Percentiles rank a stretch among this genome's conserved stretches.
Evolutionary conservation across 2,329 filamentous ascomycete species (phyloP).

Genomic region (Calonectria leucothoes): DNA sequence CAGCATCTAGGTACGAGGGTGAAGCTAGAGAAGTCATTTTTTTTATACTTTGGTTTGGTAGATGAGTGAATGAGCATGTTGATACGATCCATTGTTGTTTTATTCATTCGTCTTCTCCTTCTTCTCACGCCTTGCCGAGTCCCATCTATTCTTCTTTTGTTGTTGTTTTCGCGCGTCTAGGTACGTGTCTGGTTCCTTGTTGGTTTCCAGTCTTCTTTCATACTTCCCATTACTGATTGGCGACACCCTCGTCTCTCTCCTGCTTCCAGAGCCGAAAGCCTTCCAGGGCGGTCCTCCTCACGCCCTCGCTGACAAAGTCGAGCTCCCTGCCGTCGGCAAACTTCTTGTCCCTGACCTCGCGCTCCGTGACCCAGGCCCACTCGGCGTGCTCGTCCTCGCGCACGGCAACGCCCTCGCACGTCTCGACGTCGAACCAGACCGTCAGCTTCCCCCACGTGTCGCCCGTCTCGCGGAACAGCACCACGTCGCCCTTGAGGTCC

Average conservation of each 20-base stretch:
- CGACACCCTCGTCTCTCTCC: neutral
- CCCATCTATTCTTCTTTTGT: neutral
- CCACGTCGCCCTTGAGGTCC: constrained; percentile 35
- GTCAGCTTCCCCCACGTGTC: constrained; percentile 45
- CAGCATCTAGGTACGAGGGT: neutral
- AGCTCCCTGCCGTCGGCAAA: constrained; percentile 42
- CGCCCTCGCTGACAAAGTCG: constrained; percentile 47
- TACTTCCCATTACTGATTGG: neutral
- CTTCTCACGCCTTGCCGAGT: neutral
- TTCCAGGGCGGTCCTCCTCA: constrained; percentile 46
- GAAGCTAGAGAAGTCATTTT: neutral
- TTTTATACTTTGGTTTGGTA: neutral
- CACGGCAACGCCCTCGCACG: constrained; percentile 40
- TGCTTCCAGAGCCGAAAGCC: constrained; percentile 45
- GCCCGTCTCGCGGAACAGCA: constrained; percentile 38
- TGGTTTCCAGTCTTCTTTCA: neutral
- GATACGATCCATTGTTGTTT: neutral
- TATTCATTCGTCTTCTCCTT: neutral
- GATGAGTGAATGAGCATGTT: neutral
- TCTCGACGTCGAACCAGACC: constrained; percentile 43
- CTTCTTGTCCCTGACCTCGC: constrained; percentile 43
- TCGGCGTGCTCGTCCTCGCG: constrained; percentile 53
- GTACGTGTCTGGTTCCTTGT: neutral
- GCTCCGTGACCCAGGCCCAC: constrained; percentile 53
- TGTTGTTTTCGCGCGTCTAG: neutral